These are phyloP conservation scores for Marchantia paleacea DNA, from an alignment of 225 moss, liverwort and hornwort species.

Conservation along the genomic window DNA sequence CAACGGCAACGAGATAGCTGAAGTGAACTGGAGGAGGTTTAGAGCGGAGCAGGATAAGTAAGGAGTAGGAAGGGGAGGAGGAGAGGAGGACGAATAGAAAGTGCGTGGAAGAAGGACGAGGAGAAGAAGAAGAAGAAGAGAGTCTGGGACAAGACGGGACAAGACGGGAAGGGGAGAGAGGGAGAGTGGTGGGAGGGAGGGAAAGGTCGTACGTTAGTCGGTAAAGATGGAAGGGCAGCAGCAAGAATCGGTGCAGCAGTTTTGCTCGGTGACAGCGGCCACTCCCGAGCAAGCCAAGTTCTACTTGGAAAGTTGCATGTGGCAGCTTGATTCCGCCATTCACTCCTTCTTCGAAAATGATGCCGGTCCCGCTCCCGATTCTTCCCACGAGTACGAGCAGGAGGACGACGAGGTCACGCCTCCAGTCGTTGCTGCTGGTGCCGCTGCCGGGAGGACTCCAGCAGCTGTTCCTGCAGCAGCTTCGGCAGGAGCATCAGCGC, in stretches of 20 bases:
- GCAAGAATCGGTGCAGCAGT: constrained; percentile 59
- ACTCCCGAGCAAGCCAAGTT: constrained; percentile 67
- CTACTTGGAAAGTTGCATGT: constrained; percentile 64
- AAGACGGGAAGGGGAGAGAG: too few species aligned
- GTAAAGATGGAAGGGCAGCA: constrained; percentile 56
- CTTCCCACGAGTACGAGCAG: constrained; percentile 45
- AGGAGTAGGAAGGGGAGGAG: background rate
- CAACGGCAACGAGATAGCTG: background rate
- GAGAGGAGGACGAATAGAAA: background rate
- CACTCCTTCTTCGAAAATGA: constrained; percentile 63
- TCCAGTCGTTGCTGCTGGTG: background rate
- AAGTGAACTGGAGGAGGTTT: too few species aligned
- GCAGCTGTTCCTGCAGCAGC: constrained; percentile 12
- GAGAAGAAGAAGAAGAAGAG: too few species aligned
- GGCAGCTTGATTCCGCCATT: constrained; percentile 70
- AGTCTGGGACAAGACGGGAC: too few species aligned
- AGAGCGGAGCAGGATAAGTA: background rate
- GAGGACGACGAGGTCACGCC: constrained; percentile 38
- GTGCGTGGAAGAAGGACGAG: too few species aligned
- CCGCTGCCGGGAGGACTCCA: constrained; percentile 17
- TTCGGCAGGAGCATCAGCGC: constrained; percentile 21
- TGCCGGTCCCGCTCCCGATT: constrained; percentile 35
- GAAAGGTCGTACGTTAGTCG: background rate
- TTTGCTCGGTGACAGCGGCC: constrained; percentile 62
- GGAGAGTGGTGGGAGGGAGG: background rate